These are phyloP conservation scores for Oryza australiensis DNA, from an alignment of 176 grass and related monocot species.

Conservation along the genomic window DNA sequence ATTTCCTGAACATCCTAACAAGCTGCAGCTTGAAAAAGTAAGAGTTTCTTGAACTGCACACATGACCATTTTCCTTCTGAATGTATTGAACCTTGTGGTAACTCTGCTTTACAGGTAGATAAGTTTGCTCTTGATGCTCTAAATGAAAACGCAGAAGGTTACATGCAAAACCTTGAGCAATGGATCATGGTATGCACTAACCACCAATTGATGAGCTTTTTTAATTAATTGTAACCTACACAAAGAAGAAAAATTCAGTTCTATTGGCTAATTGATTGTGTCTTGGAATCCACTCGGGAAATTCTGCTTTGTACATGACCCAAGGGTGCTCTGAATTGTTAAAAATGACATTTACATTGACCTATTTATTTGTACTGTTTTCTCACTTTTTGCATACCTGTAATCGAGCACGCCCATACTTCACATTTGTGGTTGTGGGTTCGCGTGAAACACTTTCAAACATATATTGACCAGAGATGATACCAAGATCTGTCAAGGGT, in stretches of 20 bases:
- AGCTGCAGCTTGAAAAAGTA: constrained; percentile 86
- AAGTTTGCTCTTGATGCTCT: constrained; percentile 90
- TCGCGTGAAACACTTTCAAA: constrained; percentile 3
- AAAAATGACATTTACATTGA: neutral
- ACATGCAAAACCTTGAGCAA: constrained; percentile 92
- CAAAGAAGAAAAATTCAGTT: neutral
- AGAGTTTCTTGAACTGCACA: constrained; percentile 13
- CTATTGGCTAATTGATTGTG: neutral
- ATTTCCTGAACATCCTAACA: constrained; percentile 95
- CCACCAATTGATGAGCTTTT: constrained; percentile 3
- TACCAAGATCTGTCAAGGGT: neutral
- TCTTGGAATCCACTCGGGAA: constrained; percentile 10
- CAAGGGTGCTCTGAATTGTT: neutral
- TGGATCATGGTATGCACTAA: constrained; percentile 74
- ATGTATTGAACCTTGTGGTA: constrained; percentile 9
- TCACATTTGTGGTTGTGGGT: constrained; percentile 6
- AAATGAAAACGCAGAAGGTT: constrained; percentile 92
- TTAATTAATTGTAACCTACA: neutral
- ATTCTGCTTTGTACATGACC: neutral
- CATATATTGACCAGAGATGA: constrained; percentile 23
- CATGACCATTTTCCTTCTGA: neutral
- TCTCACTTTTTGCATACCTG: constrained; percentile 13
- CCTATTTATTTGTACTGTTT: neutral
- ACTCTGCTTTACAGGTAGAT: constrained; percentile 69
- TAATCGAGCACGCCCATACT: neutral